Base-by-base conservation (phyloP, 306 rosid genomes). In the Pterocarpus macrocarpus region DNA sequence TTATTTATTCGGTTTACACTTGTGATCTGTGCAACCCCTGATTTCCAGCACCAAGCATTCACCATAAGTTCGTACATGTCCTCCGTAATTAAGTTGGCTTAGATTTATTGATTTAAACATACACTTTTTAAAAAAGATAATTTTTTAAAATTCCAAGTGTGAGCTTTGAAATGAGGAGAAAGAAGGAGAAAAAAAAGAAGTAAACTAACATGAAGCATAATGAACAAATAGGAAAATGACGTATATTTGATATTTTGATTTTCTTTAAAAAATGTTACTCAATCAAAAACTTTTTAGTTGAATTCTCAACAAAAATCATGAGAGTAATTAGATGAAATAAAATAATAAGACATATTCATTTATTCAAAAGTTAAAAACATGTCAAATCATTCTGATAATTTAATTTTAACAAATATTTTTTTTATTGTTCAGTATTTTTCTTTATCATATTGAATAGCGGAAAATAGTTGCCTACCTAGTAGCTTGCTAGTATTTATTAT, bases 1-100 rank as follows among this genome's bases (percentile, higher is more conserved):
- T 81, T 80, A 5, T 83, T 79, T 76, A 77, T 83, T 64, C 81
- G 43, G 56, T 64, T 79, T 78, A 34, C 10, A 43, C 85, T 81
- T 61, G 83, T 74, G 82, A 83, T 79, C 17, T 77, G 88, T 75
- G 86, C 80, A 71, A 53, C 55, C 82, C 77, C 64, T 73, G 57
- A 73, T 81, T 70, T 64, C 68, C 73, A 68, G 76, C 50, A 82
- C 38, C 83, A 64, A 64, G 80, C 80, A 80, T 43, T 69, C 61
- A 72, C 66, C 43, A 39, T 35, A 55, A 35, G 14, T 74, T 84
- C 74, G 67, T 77, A 75, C 86, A 71, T 80, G 75, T 80, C 30
- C 64, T 86, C 67, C 58, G 22, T 69, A n/a, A 78, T 35, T 32
- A 62, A 32, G 28, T 63, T 49, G 67, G 11, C 66, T 2, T 43